Evolutionary conservation across 129 eudicot species (phyloP).

Genomic region (Ambrosia trifida): DNA sequence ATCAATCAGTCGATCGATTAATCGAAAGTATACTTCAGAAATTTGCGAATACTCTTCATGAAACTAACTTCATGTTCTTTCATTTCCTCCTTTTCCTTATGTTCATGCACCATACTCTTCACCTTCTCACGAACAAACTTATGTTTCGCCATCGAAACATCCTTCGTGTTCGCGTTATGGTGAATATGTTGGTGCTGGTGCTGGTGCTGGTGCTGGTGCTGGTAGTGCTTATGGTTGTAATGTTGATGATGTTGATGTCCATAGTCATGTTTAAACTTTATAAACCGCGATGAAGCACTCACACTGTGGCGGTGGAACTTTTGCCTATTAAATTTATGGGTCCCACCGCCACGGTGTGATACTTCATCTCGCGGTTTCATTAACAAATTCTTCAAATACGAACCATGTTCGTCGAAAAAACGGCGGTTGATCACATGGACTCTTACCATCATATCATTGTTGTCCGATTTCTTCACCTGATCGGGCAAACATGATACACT

Average conservation of each 20-base stretch:
- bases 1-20: conserved; percentile 10
- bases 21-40: conserved; percentile 35
- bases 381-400: too few relatives aligned
- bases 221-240: conserved; percentile 19
- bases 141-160: conserved; percentile 11
- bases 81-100: conserved; percentile 8
- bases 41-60: conserved; percentile 35
- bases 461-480: neutral
- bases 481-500: conserved; percentile 28
- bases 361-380: conserved; percentile 1
- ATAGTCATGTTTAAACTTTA: conserved; percentile 22
- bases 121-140: conserved; percentile 15
- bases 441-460: neutral
- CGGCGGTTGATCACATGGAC: too few relatives aligned
- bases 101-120: conserved; percentile 15
- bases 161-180: conserved; percentile 13
- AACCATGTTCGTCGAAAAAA: too few relatives aligned
- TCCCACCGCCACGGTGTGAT: conserved; percentile 11
- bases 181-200: conserved; percentile 15
- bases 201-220: neutral
- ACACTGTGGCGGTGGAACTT: conserved; percentile 5
- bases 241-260: conserved; percentile 17
- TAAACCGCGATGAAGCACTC: neutral
- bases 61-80: conserved; percentile 19
- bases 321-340: neutral